Conservation (phyloP, 345 rosid genomes). For the Cardiospermum halicacabum region DNA sequence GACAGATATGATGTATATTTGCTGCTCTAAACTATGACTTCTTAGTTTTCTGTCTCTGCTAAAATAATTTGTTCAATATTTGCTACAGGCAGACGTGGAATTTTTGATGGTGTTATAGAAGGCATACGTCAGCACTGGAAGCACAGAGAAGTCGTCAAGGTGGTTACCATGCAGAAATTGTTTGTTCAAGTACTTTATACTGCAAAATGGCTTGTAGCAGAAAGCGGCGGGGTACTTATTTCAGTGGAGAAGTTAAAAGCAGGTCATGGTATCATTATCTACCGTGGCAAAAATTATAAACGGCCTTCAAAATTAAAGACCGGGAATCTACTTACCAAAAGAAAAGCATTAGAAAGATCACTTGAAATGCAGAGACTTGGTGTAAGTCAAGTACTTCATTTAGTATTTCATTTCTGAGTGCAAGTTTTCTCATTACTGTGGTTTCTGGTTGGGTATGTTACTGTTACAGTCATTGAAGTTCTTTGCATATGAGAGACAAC, state of each 20-base stretch:
- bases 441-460: conserved; percentile 12
- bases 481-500: conserved; percentile 52
- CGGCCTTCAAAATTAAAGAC: conserved; percentile 50
- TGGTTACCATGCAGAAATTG: conserved; percentile 68
- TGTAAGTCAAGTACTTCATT: conserved; percentile 37
- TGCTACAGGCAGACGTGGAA: conserved; percentile 72
- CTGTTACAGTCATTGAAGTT: conserved; percentile 64
- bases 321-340: conserved; percentile 60
- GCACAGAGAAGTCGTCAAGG: conserved; percentile 75
- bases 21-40: background rate
- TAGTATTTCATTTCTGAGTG: background rate
- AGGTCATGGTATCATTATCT: conserved; percentile 71
- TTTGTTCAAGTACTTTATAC: conserved; percentile 51
- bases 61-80: conserved; percentile 9
- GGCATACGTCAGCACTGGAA: conserved; percentile 94
- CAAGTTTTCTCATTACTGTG: background rate
- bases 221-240: conserved; percentile 71
- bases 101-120: conserved; percentile 82
- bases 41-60: background rate
- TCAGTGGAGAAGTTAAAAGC: conserved; percentile 65
- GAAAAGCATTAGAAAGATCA: conserved; percentile 65
- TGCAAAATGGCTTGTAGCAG: conserved; percentile 66
- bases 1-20: too few species aligned
- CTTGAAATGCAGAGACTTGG: conserved; percentile 72
- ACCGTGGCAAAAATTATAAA: conserved; percentile 81